Base-by-base conservation (phyloP, 2,329 filamentous ascomycete species). In the Colletotrichum cuscutae region DNA sequence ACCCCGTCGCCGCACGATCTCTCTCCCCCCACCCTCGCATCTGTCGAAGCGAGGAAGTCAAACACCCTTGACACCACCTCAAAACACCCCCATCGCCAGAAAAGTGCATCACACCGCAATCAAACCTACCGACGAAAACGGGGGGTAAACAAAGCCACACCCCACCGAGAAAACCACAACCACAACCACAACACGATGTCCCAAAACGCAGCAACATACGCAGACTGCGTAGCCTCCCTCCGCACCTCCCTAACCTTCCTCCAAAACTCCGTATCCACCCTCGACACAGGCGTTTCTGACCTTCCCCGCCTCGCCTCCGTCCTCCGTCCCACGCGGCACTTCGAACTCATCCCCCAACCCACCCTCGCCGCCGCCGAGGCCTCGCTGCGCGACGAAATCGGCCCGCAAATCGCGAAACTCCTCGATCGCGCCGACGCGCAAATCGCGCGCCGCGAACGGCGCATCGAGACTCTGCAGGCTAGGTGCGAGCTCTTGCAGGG, bases 271-370 rank as follows among this genome's bases (percentile, higher is more conserved):
- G 89, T 91, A 53, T 80, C 84, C 56, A 90, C 88, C 5, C 86
- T 92, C 58, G 87, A 86, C 62, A 81, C 80, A 60, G 89, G 89
- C 75, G 87, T 91, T 30, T 82, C 87, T 42, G 90, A 92, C 82
- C 88, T 90, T 75, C 89, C 89, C 2, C 79, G 90, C 12, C 84
- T 91, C 1, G 79, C 84, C 57, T 85, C 82, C 70, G 88, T 91
- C 52, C 84, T 92, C 63, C 65, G 69, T 46, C 73, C 74, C 4
- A 75, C 72, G n/a, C 74, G 97, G 92, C 95, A 98, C 84, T 98
- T 97, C 83, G 95, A 98, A 82, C 91, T 98, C 54, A 94, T 98
- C 77, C 94, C 95, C 19, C 94, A 97, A 80, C 90, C 93, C 13
- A 94, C 94, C 64, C 90, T 98, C 57, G 91, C 92, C 74, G 89